These are phyloP conservation scores for Arachis stenosperma DNA, from an alignment of 306 rosid species.

Conservation along the genomic window DNA sequence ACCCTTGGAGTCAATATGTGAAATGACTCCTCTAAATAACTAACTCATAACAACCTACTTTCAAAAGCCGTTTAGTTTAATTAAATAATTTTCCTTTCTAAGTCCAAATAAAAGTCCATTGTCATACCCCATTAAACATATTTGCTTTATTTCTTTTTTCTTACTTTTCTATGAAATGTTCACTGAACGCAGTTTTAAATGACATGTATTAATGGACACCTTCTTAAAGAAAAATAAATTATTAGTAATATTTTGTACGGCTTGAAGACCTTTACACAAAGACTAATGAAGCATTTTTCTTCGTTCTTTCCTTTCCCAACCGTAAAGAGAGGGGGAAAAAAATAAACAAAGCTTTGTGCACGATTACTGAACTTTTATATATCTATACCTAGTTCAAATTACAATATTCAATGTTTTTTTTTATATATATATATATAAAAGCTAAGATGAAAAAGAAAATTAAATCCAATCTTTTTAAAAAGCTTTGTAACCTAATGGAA, in stretches of 20 bases:
- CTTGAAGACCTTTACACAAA: background rate
- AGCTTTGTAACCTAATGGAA: conserved; percentile 10
- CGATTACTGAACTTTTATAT: background rate
- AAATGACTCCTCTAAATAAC: conserved; percentile 18
- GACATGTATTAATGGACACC: background rate
- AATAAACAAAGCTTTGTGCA: background rate
- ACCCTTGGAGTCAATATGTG: conserved; percentile 35
- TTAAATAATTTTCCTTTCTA: background rate
- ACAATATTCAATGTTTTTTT: background rate
- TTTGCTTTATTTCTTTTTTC: too few relatives aligned
- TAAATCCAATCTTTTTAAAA: conserved; percentile 20
- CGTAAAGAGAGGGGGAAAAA: too few relatives aligned
- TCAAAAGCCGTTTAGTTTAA: background rate
- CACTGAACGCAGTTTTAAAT: background rate
- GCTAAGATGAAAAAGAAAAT: background rate
- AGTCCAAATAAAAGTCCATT: background rate
- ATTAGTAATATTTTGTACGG: background rate
- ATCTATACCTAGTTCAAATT: conserved; percentile 9
- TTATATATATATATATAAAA: too few relatives aligned
- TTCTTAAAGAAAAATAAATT: background rate
- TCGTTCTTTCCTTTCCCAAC: too few relatives aligned
- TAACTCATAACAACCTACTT: conserved; percentile 37
- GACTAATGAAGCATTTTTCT: background rate
- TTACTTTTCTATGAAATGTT: background rate
- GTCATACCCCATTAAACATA: background rate